A percentile compares a stretch with the other conserved stretches of the same genome.
Conservation (phyloP, 2,329 filamentous ascomycete species). For the Aurifilum marmelostoma region DNA sequence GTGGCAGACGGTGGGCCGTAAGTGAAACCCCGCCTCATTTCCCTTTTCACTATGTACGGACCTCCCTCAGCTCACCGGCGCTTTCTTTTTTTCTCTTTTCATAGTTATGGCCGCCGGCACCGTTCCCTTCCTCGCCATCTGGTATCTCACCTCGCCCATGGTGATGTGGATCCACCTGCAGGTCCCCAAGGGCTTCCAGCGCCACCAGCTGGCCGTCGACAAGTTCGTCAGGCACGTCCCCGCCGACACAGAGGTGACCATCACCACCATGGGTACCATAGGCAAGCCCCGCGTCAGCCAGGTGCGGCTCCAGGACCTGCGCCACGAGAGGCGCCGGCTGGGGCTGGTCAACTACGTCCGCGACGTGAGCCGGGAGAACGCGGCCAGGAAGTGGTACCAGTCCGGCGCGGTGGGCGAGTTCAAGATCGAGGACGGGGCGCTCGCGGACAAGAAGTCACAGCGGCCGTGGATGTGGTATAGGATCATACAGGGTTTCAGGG, state of each 20-base stretch:
- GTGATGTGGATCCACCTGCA: constrained; percentile 73
- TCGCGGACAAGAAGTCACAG: constrained; percentile 33
- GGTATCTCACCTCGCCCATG: constrained; percentile 69
- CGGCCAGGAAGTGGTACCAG: constrained; percentile 41
- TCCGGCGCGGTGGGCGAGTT: constrained; percentile 44
- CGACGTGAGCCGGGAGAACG: constrained; percentile 37
- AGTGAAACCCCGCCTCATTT: constrained; percentile 30
- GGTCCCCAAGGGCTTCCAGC: constrained; percentile 67
- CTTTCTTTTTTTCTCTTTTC: neutral
- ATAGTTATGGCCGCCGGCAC: constrained; percentile 63
- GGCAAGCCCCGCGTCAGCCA: constrained; percentile 53
- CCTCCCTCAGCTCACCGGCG: neutral
- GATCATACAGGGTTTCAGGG: constrained; percentile 31
- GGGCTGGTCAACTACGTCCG: constrained; percentile 46
- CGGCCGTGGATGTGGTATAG: constrained; percentile 44
- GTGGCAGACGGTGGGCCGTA: constrained; percentile 43
- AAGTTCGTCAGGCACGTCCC: constrained; percentile 55
- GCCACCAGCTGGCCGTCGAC: constrained; percentile 58
- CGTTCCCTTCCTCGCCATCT: constrained; percentile 66
- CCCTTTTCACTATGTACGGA: neutral
- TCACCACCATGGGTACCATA: constrained; percentile 60
- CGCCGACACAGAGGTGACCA: constrained; percentile 48
- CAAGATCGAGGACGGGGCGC: constrained; percentile 36
- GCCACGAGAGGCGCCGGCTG: constrained; percentile 36
- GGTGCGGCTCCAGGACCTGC: constrained; percentile 41